These are phyloP conservation scores for Debaryomycetaceae sp. DNA, from an alignment of 1,139 yeast genomes.

Conservation along the genomic window DNA sequence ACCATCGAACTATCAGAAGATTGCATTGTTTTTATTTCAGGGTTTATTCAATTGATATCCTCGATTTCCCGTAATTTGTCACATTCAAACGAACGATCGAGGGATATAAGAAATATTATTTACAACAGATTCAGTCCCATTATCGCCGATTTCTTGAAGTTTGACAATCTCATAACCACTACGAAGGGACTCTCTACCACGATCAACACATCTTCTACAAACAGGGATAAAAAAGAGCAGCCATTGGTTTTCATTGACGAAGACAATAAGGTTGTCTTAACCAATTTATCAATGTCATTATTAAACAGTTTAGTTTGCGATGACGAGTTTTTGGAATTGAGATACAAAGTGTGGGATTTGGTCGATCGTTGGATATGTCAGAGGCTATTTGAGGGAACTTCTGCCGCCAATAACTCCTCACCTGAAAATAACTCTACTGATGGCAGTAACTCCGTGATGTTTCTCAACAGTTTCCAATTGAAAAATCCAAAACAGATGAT, in stretches of 20 bases:
- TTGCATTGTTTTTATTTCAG: constrained; percentile 70
- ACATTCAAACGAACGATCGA: constrained; percentile 20
- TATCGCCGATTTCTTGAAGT: constrained; percentile 34
- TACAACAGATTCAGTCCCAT: constrained; percentile 37
- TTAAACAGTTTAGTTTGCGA: constrained; percentile 50
- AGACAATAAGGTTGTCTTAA: constrained; percentile 33
- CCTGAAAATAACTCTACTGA: neutral
- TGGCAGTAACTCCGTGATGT: constrained; percentile 3
- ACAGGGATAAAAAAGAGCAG: constrained; percentile 19
- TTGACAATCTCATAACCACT: constrained; percentile 36
- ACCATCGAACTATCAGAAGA: constrained; percentile 72
- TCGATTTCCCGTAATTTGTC: constrained; percentile 32
- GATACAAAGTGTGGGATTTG: constrained; percentile 61
- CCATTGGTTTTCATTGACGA: constrained; percentile 29
- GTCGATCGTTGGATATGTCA: constrained; percentile 75
- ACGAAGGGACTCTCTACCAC: constrained; percentile 7
- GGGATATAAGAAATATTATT: constrained; percentile 26
- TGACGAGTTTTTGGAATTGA: constrained; percentile 26
- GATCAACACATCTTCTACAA: constrained; percentile 4
- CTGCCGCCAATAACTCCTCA: neutral
- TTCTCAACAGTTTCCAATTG: constrained; percentile 1
- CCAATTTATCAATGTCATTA: constrained; percentile 33
- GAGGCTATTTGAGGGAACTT: constrained; percentile 15
- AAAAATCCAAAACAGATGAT: constrained; percentile 15
- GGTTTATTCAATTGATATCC: constrained; percentile 52